Evolutionary conservation across 176 grass and related monocot genomes (phyloP).

Genomic region (Rhynchospora breviuscula): DNA sequence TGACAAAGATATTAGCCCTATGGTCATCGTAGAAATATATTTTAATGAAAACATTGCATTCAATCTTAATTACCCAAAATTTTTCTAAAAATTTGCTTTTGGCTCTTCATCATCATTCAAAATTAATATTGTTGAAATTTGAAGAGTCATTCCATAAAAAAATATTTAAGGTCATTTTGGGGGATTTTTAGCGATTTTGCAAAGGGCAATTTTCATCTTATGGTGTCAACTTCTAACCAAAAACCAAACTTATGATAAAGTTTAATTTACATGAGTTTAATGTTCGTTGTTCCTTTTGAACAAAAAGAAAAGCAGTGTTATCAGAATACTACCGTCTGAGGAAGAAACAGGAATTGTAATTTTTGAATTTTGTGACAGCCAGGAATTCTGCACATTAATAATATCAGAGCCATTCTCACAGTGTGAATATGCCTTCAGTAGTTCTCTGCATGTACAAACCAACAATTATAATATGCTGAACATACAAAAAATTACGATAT

Average conservation of each 20-base stretch:
- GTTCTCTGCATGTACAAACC: slow-evolving; percentile 47
- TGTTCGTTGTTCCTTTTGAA: neutral
- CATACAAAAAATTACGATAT: neutral
- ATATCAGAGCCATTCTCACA: slow-evolving; percentile 84
- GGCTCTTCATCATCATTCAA: neutral
- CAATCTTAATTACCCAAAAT: neutral
- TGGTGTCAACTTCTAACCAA: slow-evolving; percentile 1
- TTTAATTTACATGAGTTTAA: neutral
- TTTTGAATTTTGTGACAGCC: slow-evolving; percentile 67
- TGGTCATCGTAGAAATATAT: neutral
- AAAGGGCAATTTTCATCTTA: neutral
- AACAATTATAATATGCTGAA: neutral
- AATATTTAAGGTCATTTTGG: neutral
- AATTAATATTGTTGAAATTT: neutral
- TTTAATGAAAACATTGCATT: neutral
- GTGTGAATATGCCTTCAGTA: slow-evolving; percentile 72
- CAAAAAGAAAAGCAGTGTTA: neutral
- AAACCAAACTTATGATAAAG: neutral
- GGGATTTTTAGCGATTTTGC: neutral
- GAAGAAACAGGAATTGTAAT: slow-evolving; percentile 33
- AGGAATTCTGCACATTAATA: slow-evolving; percentile 76
- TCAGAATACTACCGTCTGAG: slow-evolving; percentile 40
- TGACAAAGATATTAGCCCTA: too few relatives aligned
- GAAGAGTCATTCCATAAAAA: neutral
- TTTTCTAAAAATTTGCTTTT: neutral